Evolutionary conservation across 306 rosid genomes (phyloP), one percentile per base, ranked within the genome.

Genomic region (Ziziphus jujuba): DNA sequence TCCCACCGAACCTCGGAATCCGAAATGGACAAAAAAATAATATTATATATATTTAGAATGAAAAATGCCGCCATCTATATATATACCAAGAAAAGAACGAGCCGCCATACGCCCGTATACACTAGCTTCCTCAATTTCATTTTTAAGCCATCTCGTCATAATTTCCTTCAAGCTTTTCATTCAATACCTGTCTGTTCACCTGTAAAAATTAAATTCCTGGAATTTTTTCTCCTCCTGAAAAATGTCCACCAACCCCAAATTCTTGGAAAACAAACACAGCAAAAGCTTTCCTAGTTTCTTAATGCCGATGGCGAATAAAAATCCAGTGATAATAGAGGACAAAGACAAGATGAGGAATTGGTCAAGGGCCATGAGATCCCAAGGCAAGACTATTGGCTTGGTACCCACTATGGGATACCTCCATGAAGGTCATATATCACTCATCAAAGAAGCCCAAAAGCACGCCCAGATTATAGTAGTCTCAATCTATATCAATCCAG

Each of bases 331-430:
- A 12, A 90, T 93, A 36, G 52, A 81, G 5, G 89, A 79, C 56
- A 90, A 88, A 65, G 61, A 67, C 38, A 22, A 79, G 67, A 87
- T 88, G 95, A 81, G 97, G 71, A 65, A 67, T 44, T 93, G 99
- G 99, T 83, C 97, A 13, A 84, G 97, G 19, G 22, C 81, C n/a
- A 85, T 82, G 87, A 79, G 90, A 78, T 81, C 92, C 43, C 83
- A 75, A 74, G 91, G 90, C 57, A 88, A 85, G 19, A 35, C 79
- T 58, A 79, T 93, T 2, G 84, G 77, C 28, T 43, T 90, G 1
- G 95, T 93, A 1, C 99, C 97, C 80, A 90, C 97, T 35, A 93
- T 93, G 99, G 99, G 97, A 2, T 90, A 49, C 68, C 97, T 93
- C 67, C 97, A 93, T 36, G 62, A 75, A 9, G 96, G 99, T 44